A percentile compares a stretch with the other conserved stretches of the same genome.
These are phyloP conservation scores for Coemansia sp. DNA, from an alignment of 371 early-diverging fungal genomes.

Conservation along the genomic window DNA sequence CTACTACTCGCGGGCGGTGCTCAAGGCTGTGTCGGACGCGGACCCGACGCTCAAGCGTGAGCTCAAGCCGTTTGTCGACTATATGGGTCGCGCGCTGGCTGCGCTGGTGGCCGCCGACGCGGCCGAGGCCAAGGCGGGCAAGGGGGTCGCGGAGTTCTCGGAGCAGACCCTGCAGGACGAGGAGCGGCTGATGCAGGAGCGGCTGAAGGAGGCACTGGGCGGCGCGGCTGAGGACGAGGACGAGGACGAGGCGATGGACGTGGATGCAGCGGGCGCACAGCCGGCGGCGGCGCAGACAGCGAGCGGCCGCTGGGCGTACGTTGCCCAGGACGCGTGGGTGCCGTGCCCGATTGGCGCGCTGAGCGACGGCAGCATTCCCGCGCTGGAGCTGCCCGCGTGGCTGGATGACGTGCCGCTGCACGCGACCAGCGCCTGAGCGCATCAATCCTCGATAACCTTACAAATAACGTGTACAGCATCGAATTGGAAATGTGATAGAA, in stretches of 20 bases:
- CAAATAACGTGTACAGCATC: no score
- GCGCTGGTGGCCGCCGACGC: constrained; percentile 39
- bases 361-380: constrained; percentile 22
- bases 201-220: constrained; percentile 23
- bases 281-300: neutral
- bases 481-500: no score
- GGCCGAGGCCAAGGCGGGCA: neutral
- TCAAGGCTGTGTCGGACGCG: constrained; percentile 28
- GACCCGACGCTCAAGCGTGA: constrained; percentile 33
- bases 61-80: constrained; percentile 47
- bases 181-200: constrained; percentile 27
- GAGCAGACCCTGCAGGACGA: constrained; percentile 25
- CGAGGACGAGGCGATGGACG: neutral
- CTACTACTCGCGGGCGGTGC: constrained; percentile 43
- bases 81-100: constrained; percentile 44
- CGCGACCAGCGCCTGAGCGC: no score
- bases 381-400: constrained; percentile 40
- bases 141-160: neutral
- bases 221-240: neutral
- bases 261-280: constrained; percentile 9
- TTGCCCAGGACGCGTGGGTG: constrained; percentile 12
- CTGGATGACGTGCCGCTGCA: constrained; percentile 24
- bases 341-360: constrained; percentile 34
- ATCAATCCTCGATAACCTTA: no score
- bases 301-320: constrained; percentile 24